Conservation (phyloP, 257 asterid genomes). For the Catharanthus roseus region DNA sequence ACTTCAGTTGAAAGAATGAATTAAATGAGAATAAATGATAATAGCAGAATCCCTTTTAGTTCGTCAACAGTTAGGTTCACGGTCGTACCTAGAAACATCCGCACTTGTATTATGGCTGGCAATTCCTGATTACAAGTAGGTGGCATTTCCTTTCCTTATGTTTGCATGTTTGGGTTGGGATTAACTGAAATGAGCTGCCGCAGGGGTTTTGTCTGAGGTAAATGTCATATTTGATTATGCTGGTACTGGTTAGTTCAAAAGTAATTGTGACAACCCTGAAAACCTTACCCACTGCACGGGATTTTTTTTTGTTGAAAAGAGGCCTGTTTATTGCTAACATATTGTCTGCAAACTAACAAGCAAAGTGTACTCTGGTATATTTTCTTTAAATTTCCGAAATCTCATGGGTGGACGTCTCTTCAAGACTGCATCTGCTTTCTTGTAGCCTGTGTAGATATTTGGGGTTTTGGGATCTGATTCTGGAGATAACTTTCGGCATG, state of each 20-base stretch:
- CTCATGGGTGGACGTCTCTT: not conserved
- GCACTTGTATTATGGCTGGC: too few relatives aligned
- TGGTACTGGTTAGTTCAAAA: not conserved
- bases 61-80: too few relatives aligned
- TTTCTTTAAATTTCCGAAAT: not conserved
- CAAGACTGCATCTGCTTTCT: not conserved
- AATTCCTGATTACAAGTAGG: too few relatives aligned
- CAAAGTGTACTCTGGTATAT: not conserved
- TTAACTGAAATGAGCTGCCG: not conserved
- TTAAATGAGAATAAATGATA: not conserved
- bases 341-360: not conserved
- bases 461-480: not conserved
- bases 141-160: not conserved
- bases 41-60: not conserved
- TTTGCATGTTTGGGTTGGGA: not conserved
- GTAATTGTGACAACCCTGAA: not conserved
- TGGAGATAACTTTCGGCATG: too few relatives aligned
- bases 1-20: not conserved
- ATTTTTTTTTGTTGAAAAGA: not conserved
- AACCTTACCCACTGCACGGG: not conserved
- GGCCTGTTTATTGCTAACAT: not conserved
- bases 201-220: not conserved
- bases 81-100: too few relatives aligned
- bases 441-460: not conserved
- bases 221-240: slow-evolving; percentile 8